Base-by-base conservation (phyloP, 768 basidiomycete genomes). In the Leucogyrophana mollusca region DNA sequence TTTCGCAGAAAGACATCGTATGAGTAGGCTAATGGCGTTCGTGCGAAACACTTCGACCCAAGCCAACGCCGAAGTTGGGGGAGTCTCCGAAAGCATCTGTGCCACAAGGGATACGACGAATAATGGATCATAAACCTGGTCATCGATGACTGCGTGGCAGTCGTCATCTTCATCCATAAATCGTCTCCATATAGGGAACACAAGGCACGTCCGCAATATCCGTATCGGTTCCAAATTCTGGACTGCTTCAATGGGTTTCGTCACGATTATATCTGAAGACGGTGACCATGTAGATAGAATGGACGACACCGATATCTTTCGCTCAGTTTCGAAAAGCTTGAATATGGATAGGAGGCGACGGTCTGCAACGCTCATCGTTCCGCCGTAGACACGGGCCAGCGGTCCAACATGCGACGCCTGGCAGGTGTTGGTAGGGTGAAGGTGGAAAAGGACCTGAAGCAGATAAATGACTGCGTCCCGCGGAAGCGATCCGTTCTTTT, bases 21-120 rank as follows among this genome's bases (percentile, higher is more conserved):
- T 75, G 2, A 88, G 74, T 39, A 97, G 53, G 36, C 87, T 78
- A 10, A 87, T 76, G 9, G 85, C 70, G 53, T 95, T 94, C 6
- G 86, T 87, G 52, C 92, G 72, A 60, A 94, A 84, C 14, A 96
- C 62, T 56, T 90, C 85, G 11, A 94, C 85, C 93, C 93, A 95
- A 27, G 0, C 79, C 48, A 86, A 66, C 0, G 82, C 76, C 0
- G 80, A 80, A 1, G 73, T 62, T 1, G 82, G 85, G 13, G 65
- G 73, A 42, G 72, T 73, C 25, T 86, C 80, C 2, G 68, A 66
- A n/a, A 94, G 68, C 61, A 82, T 77, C 41, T 83, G 76, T 4
- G 78, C 74, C 30, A 85, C 78, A n/a, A 93, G 67, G 2, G 82
- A 68, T 25, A 87, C 64, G 11, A 91, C 57, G 63, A 94, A 90